phyloP scores from a whole-genome alignment of 140 eudicot species.

The Cichorium intybus region DNA sequence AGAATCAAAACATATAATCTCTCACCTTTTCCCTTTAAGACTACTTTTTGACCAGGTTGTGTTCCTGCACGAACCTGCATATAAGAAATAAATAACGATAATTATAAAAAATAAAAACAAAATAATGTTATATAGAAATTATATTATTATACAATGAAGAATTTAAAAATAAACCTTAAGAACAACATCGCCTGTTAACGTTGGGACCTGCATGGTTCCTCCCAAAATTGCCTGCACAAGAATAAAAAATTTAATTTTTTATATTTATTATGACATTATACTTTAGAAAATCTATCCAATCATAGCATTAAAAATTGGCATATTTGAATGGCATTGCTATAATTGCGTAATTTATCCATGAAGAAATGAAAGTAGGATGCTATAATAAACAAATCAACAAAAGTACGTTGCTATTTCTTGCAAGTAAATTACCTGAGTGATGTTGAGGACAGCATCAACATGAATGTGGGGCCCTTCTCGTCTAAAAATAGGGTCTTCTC shows the following conservation, averaged over 20 bases:
- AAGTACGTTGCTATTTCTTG: background rate
- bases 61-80: constrained; percentile 82
- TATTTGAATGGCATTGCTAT: too few species aligned
- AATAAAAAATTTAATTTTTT: background rate
- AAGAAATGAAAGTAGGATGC: too few species aligned
- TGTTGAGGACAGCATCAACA: constrained; percentile 66
- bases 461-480: constrained; percentile 82
- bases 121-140: background rate
- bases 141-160: background rate
- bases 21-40: constrained; percentile 73
- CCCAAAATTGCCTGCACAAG: constrained; percentile 78
- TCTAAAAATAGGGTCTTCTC: constrained; percentile 78
- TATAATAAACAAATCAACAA: too few species aligned
- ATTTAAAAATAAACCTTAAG: constrained; percentile 53
- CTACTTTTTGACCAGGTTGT: constrained; percentile 83
- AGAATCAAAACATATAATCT: background rate
- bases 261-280: background rate
- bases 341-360: background rate
- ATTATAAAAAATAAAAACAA: background rate
- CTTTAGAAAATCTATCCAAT: background rate
- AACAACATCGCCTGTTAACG: constrained; percentile 82
- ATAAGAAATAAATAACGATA: background rate
- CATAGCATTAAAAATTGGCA: too few species aligned
- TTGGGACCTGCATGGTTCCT: constrained; percentile 78
- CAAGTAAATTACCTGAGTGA: constrained; percentile 58